These are phyloP conservation scores for Ophiocordyceps australis DNA, from an alignment of 2,329 filamentous ascomycete genomes.

Conservation along the genomic window DNA sequence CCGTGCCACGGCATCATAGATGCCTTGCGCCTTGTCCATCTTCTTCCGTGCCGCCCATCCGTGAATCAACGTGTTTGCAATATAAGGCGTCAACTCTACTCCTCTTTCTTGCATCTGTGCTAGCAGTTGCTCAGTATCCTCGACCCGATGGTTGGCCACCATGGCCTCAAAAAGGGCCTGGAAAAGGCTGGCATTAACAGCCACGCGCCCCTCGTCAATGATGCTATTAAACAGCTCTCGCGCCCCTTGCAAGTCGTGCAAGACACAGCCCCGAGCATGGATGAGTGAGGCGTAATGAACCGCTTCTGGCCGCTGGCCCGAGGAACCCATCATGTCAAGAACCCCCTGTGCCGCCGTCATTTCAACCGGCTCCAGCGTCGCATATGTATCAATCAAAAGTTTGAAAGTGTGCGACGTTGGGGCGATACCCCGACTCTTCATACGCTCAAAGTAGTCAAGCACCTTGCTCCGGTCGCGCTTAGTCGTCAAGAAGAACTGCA, in stretches of 20 bases:
- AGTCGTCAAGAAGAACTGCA: slow-evolving; percentile 96
- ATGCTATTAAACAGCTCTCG: slow-evolving; percentile 69
- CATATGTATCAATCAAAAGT: slow-evolving; percentile 86
- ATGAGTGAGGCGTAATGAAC: slow-evolving; percentile 94
- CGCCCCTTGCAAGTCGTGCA: slow-evolving; percentile 79
- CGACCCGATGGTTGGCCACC: slow-evolving; percentile 82
- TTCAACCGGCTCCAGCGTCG: slow-evolving; percentile 79
- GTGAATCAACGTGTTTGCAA: slow-evolving; percentile 94
- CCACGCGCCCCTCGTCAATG: slow-evolving; percentile 45
- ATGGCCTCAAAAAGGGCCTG: slow-evolving; percentile 94
- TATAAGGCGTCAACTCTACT: slow-evolving; percentile 87
- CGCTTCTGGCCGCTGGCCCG: slow-evolving; percentile 65
- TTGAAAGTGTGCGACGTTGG: slow-evolving; percentile 96
- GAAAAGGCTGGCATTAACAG: slow-evolving; percentile 72
- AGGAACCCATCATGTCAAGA: slow-evolving; percentile 56
- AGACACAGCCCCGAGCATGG: slow-evolving; percentile 84
- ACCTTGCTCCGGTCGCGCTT: slow-evolving; percentile 95
- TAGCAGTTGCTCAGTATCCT: slow-evolving; percentile 57
- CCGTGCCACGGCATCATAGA: slow-evolving; percentile 64
- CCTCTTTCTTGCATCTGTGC: slow-evolving; percentile 53
- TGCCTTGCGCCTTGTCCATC: slow-evolving; percentile 56
- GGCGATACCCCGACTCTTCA: slow-evolving; percentile 71
- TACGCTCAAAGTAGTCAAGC: slow-evolving; percentile 83
- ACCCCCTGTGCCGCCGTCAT: slow-evolving; percentile 77
- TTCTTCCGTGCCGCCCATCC: slow-evolving; percentile 82